Percentiles rank a stretch among this genome's conserved stretches.
These are phyloP conservation scores for Monosporascus sp. DNA, from an alignment of 2,329 filamentous ascomycete genomes.

Conservation along the genomic window DNA sequence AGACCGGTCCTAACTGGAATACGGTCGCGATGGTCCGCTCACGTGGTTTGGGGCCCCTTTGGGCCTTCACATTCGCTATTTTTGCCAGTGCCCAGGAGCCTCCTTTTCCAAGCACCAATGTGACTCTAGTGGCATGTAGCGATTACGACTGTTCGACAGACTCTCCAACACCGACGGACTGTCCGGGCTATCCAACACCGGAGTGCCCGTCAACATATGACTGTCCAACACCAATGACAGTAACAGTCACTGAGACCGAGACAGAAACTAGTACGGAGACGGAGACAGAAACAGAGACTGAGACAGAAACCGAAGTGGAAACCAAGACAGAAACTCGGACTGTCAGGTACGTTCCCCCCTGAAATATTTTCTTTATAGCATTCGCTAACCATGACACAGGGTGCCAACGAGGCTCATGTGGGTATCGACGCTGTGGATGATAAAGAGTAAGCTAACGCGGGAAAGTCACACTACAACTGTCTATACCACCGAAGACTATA, in stretches of 20 bases:
- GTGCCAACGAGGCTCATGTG: constrained; percentile 13
- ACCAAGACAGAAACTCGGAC: constrained; percentile 7
- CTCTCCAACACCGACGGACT: too few relatives aligned
- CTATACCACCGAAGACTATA: constrained; percentile 5
- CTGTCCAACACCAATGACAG: constrained; percentile 1
- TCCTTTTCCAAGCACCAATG: constrained; percentile 1
- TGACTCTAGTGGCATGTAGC: not conserved
- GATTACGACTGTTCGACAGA: not conserved
- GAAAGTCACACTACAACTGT: constrained; percentile 9
- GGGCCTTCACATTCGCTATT: constrained; percentile 15
- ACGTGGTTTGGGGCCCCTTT: constrained; percentile 14
- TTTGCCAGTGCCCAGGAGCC: constrained; percentile 12
- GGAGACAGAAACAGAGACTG: constrained; percentile 15
- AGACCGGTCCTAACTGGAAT: not conserved
- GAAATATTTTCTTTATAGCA: not conserved
- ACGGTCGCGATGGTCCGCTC: constrained; percentile 18
- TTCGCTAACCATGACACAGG: constrained; percentile 11
- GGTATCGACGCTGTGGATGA: constrained; percentile 7
- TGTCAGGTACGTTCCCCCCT: constrained; percentile 3
- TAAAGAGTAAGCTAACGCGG: constrained; percentile 11
- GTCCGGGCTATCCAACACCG: constrained; percentile 2
- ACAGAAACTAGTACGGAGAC: constrained; percentile 7
- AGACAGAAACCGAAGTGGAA: constrained; percentile 15
- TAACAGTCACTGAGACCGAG: constrained; percentile 16
- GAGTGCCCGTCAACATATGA: constrained; percentile 2